Evolutionary conservation across 192 early-diverging fungal genomes (phyloP).

Genomic region (Rhizophagus sp.): DNA sequence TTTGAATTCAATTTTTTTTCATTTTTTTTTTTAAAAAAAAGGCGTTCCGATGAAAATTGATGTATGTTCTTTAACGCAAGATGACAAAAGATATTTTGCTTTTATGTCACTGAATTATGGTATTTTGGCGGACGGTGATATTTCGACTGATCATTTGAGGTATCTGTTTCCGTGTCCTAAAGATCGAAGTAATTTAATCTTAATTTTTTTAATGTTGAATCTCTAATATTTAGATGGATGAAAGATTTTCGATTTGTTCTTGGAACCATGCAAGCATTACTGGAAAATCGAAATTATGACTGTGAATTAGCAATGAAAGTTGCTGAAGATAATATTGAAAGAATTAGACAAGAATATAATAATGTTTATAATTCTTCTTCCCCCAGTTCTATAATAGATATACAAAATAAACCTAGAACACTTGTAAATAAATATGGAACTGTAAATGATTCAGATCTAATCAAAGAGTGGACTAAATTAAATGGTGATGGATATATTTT

Average conservation of each 20-base stretch:
- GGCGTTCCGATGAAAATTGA: constrained; percentile 53
- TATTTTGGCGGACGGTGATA: constrained; percentile 55
- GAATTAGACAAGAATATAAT: constrained; percentile 42
- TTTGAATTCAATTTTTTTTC: constrained; percentile 26
- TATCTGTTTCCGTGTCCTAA: constrained; percentile 4
- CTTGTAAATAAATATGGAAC: constrained; percentile 39
- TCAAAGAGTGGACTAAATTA: constrained; percentile 46
- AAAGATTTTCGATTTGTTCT: constrained; percentile 49
- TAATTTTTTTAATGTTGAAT: neutral
- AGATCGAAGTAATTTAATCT: neutral
- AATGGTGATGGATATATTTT: constrained; percentile 44
- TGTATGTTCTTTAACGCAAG: constrained; percentile 56
- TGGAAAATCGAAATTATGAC: constrained; percentile 40
- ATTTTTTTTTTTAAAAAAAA: constrained; percentile 21
- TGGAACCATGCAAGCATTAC: constrained; percentile 46
- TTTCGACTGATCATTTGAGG: constrained; percentile 57
- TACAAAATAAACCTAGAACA: neutral
- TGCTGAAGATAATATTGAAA: constrained; percentile 41
- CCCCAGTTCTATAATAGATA: constrained; percentile 6
- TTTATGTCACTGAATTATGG: constrained; percentile 61
- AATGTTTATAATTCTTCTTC: neutral
- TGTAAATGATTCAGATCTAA: constrained; percentile 35
- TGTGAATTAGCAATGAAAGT: constrained; percentile 48
- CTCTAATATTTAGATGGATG: constrained; percentile 46
- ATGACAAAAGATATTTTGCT: constrained; percentile 47